A percentile compares a stretch with the other conserved stretches of the same genome.
phyloP scores from a whole-genome alignment of 805 yeast genomes.

The Alloascoidea hylecoeti region DNA sequence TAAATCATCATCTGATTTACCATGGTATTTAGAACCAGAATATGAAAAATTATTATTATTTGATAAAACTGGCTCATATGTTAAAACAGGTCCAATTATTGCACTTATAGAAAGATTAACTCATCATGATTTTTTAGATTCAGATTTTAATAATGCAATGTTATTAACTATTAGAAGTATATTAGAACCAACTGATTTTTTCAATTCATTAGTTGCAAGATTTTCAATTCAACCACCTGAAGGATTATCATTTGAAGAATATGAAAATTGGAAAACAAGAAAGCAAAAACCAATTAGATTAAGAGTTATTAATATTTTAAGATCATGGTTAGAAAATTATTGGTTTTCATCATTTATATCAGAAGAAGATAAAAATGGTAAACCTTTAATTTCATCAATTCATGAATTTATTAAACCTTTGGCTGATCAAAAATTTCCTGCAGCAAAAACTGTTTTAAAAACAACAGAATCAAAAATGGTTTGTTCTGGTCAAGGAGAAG shows the following conservation, averaged over 20 bases:
- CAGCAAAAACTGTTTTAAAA: not conserved
- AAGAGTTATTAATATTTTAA: constrained; percentile 50
- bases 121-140: constrained; percentile 45
- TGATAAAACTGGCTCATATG: constrained; percentile 45
- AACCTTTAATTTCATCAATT: not conserved
- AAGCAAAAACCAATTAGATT: constrained; percentile 48
- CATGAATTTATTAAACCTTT: not conserved
- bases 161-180: constrained; percentile 52
- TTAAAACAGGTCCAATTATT: constrained; percentile 58
- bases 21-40: constrained; percentile 34
- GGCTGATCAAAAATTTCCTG: not conserved
- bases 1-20: constrained; percentile 8
- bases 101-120: constrained; percentile 62
- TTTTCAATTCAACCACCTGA: constrained; percentile 62
- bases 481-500: constrained; percentile 14
- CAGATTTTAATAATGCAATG: constrained; percentile 43
- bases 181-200: constrained; percentile 40
- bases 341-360: constrained; percentile 27
- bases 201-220: constrained; percentile 37
- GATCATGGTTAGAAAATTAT: constrained; percentile 42
- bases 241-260: constrained; percentile 68
- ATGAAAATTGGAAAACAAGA: constrained; percentile 54
- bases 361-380: constrained; percentile 5
- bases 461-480: constrained; percentile 4
- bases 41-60: constrained; percentile 27